Base-by-base conservation (phyloP, 257 asterid species). In the Handroanthus guayacan region DNA sequence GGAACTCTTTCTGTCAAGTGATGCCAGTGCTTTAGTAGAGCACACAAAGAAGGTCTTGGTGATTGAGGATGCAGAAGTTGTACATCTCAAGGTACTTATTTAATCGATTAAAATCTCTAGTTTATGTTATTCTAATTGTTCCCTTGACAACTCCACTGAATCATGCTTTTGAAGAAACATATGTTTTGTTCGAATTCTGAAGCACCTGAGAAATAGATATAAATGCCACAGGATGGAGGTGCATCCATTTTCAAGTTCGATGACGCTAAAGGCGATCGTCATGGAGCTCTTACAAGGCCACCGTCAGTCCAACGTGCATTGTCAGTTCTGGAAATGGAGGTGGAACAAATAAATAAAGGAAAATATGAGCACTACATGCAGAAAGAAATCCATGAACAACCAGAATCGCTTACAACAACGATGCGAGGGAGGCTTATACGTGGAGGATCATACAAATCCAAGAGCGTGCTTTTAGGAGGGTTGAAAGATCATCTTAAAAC, bases 21-120 rank as follows among this genome's bases (percentile, higher is more conserved):
- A 89, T 86, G 89, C 95, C 72, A 87, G 85, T 82, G 95, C 95
- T 60, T 75, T 89, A 62, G 92, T 89, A 70, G 95, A 89, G 75
- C 92, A 89, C 81, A 87, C 95, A 6, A 89, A 86, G 77, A 89
- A 78, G 78, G 95, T 89, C 74, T 79, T 89, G 82, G 85, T 89
- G 65, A 81, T 89, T 71, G 95, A 89, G 84, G 92, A 89, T 65
- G 87, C 79, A 17, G 95, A 89, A 80, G 88, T 89, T 77, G 87
- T 89, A 84, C 95, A 89, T 80, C 73, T 89, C 39, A 87, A 82
- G 95, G 95, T 89, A 81, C 67, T 45, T 65, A 47, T 16, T 70
- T 25, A 41, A 18, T 69, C 14, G 9, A 48, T 20, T 45, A 9
- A 5, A 55, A 9, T 52, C 7, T 66, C 45, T 61, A 34, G 14